Conservation (phyloP, 2,329 filamentous ascomycete genomes). For the Parastagonospora nodorum region DNA sequence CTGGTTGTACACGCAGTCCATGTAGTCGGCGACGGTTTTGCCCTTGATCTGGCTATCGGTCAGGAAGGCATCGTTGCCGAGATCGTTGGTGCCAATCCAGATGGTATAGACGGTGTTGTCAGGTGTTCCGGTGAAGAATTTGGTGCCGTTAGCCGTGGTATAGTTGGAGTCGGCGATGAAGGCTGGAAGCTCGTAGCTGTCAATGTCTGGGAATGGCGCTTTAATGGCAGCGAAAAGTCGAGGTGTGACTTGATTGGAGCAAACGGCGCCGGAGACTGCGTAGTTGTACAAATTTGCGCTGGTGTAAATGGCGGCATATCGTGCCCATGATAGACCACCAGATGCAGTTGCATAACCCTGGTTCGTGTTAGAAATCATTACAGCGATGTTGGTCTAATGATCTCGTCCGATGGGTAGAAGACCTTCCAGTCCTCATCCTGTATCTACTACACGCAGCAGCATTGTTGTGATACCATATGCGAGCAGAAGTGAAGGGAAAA, state of each 20-base stretch:
- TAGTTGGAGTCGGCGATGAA: conserved; percentile 52
- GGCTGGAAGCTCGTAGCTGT: conserved; percentile 53
- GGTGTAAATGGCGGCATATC: conserved; percentile 66
- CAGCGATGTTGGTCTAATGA: not conserved
- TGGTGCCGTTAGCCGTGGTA: conserved; percentile 41
- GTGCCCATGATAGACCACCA: conserved; percentile 72
- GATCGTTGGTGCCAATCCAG: conserved; percentile 83
- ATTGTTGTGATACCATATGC: too few species aligned
- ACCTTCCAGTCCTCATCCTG: not conserved
- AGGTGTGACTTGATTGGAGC: conserved; percentile 69
- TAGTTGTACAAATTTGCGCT: conserved; percentile 67
- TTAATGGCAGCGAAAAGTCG: conserved; percentile 59
- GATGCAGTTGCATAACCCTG: conserved; percentile 60
- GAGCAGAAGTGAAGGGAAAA: not conserved
- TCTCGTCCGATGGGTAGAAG: not conserved
- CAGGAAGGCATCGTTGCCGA: conserved; percentile 69
- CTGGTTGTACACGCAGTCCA: conserved; percentile 69
- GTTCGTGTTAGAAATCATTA: not conserved
- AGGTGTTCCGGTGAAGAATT: conserved; percentile 52
- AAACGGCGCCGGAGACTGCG: conserved; percentile 73
- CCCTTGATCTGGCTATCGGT: conserved; percentile 65
- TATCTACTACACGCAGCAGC: too few species aligned
- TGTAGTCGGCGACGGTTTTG: conserved; percentile 67
- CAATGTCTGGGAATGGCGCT: conserved; percentile 62
- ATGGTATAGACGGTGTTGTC: conserved; percentile 73